phyloP scores from a whole-genome alignment of 2,329 filamentous ascomycete genomes.

The Bipolaris oryzae region DNA sequence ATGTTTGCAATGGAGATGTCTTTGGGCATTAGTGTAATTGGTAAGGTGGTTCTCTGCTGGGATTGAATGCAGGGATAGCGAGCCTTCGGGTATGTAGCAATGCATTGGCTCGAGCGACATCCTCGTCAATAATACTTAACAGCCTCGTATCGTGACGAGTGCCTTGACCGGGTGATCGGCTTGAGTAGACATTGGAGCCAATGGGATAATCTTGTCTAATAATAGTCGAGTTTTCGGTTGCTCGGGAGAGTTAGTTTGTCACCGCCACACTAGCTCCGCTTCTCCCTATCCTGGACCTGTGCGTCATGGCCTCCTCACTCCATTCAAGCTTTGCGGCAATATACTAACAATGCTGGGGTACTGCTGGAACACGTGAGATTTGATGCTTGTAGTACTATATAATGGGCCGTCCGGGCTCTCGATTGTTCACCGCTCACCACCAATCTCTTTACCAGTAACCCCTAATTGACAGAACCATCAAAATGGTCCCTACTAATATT shows the following conservation, averaged over 20 bases:
- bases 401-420: neutral
- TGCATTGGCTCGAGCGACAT: neutral
- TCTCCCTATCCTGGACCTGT: neutral
- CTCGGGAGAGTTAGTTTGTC: neutral
- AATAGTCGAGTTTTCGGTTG: neutral
- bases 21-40: neutral
- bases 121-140: neutral
- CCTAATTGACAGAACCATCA: neutral
- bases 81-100: neutral
- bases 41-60: neutral
- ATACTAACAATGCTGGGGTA: neutral
- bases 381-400: neutral
- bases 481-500: neutral
- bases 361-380: neutral
- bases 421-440: neutral
- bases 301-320: neutral
- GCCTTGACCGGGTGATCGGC: neutral
- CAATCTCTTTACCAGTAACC: neutral
- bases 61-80: neutral
- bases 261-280: neutral
- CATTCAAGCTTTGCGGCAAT: neutral
- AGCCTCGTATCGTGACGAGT: neutral
- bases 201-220: neutral
- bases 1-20: neutral
- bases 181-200: neutral